A percentile compares a stretch with the other conserved stretches of the same genome.
Evolutionary conservation across 257 asterid genomes (phyloP).

Genomic region (Sherardia arvensis): DNA sequence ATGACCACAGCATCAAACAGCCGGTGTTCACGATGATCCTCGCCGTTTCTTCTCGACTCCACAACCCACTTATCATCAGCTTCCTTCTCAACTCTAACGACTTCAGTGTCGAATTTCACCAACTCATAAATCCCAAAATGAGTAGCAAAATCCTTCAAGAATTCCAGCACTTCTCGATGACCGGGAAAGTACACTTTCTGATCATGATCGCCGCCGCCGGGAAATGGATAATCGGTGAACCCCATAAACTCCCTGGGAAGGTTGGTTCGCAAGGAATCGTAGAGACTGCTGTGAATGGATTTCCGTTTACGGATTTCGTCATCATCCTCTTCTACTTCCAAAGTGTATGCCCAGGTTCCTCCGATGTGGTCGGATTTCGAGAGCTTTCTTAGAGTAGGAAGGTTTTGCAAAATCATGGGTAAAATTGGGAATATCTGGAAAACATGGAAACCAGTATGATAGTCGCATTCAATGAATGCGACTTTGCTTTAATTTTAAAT

Average conservation of each 20-base stretch:
- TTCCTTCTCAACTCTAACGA: not conserved
- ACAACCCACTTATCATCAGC: not conserved
- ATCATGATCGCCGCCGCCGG: too few relatives aligned
- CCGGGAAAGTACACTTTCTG: not conserved
- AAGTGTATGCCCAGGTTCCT: not conserved
- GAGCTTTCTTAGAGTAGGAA: too few relatives aligned
- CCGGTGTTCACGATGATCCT: not conserved
- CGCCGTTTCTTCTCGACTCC: too few relatives aligned
- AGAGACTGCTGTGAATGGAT: not conserved
- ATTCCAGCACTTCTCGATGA: not conserved
- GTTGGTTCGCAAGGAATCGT: not conserved
- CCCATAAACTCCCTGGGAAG: not conserved
- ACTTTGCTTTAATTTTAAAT: too few relatives aligned
- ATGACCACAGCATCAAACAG: not conserved
- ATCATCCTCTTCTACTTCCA: not conserved
- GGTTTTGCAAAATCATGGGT: too few relatives aligned
- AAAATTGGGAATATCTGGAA: too few relatives aligned
- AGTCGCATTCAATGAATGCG: too few relatives aligned
- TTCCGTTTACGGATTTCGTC: not conserved
- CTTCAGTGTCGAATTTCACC: not conserved
- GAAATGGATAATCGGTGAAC: not conserved
- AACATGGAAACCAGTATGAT: too few relatives aligned
- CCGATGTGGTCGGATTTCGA: not conserved
- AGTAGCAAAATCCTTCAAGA: not conserved
- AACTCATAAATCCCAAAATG: not conserved